Conservation (phyloP, 2,329 filamentous ascomycete genomes). For the Exserohilum rostratum region DNA sequence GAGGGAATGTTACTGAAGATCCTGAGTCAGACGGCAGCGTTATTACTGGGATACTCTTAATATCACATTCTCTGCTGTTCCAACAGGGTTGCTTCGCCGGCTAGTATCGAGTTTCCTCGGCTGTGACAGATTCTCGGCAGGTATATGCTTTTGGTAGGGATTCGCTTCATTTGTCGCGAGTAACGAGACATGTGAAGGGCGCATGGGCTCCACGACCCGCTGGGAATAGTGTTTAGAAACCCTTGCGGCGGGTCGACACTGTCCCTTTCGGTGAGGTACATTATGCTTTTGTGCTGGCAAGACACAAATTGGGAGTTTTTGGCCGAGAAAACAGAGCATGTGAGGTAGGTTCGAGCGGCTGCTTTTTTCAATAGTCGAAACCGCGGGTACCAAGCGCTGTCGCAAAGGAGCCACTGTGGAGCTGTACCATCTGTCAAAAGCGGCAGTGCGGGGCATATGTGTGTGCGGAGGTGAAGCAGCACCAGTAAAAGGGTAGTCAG, state of each 20-base stretch:
- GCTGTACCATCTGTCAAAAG: slow-evolving; percentile 5
- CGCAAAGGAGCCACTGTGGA: slow-evolving; percentile 3
- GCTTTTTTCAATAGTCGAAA: neutral
- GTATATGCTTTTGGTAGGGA: slow-evolving; percentile 9
- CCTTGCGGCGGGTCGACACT: neutral
- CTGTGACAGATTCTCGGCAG: slow-evolving; percentile 5
- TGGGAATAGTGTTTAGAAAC: slow-evolving; percentile 4
- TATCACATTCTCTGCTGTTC: slow-evolving; percentile 6
- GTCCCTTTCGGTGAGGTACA: neutral
- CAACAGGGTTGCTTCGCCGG: slow-evolving; percentile 4
- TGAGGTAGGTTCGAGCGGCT: neutral
- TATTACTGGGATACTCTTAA: slow-evolving; percentile 10
- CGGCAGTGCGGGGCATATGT: neutral
- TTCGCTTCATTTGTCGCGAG: slow-evolving; percentile 6
- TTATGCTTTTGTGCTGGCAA: neutral
- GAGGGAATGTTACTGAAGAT: slow-evolving; percentile 9
- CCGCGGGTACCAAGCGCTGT: neutral
- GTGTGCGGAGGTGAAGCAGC: neutral
- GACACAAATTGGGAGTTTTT: neutral
- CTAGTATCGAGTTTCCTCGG: slow-evolving; percentile 2
- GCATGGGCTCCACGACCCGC: slow-evolving; percentile 1
- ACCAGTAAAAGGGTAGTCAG: neutral
- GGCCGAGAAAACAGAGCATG: neutral
- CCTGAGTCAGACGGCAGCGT: slow-evolving; percentile 8
- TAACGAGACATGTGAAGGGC: slow-evolving; percentile 6